Base-by-base conservation (phyloP, 139 green algal genomes). In the Picochlorum sp. region DNA sequence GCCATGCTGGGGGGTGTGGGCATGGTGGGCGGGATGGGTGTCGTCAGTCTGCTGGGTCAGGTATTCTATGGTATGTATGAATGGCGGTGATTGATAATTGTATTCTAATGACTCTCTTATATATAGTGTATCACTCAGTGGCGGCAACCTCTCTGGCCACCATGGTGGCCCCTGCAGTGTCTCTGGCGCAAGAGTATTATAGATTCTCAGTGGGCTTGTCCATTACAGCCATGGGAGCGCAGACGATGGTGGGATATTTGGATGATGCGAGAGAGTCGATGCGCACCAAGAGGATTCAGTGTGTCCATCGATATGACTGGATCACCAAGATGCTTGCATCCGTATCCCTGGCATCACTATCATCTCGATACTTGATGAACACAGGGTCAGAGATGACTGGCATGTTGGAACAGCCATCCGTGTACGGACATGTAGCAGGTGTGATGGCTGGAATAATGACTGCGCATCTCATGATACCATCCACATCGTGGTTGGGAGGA, bases 161-260 rank as follows among this genome's bases (percentile, higher is more conserved):
- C 6, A 4, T 45, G 3, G 11, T 67, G 8, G 54, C 56, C 3
- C 70, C 70, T 34, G 56, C 30, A 9, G 23, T 73, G 3, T 65
- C 69, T 37, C 3, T 63, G 66, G 49, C 47, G 57, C n/a, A 55
- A 59, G 21, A 50, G 23, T n/a, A 50, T 65, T 50, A 65, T 65
- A 20, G n/a, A 59, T 65, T 59, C n/a, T 59, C 51, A 18, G 21
- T 28, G 8, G 23, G 51, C 3, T 38, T 18, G 26, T 18, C 51
- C n/a, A 30, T 59, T 3, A 20, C 23, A 30, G 13, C 51, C 13
- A 34, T 59, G 51, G 23, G 18, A 65, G 13, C 20, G 57, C 44
- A 65, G 23, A 10, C 21, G 6, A 59, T 30, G 6, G 13, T 28
- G 13, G 23, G 23, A 10, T 30, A 30, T 34, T 18, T 30, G 7